Conservation (phyloP, 129 eudicot genomes). For the Mikania micrantha region DNA sequence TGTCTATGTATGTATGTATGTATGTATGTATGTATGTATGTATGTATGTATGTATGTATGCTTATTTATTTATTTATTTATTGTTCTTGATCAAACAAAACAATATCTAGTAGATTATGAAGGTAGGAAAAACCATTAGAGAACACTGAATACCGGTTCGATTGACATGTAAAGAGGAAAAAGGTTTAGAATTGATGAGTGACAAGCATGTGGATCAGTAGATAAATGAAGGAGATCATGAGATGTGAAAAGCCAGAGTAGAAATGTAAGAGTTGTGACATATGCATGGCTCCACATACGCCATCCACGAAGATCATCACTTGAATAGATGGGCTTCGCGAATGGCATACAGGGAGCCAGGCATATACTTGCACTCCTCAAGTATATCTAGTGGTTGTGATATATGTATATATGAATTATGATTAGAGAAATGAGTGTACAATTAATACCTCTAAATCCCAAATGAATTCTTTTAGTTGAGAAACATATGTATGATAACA, state of each 20-base stretch:
- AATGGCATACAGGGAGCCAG: conserved; percentile 96
- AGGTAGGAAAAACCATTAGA: no score
- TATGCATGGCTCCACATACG: conserved; percentile 96
- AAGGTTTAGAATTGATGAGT: no score
- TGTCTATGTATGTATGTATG: no score
- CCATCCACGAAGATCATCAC: conserved; percentile 63
- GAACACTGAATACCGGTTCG: no score
- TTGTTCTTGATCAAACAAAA: no score
- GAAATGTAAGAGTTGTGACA: neutral
- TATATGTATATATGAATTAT: neutral
- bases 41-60: no score
- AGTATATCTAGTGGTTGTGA: neutral
- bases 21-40: no score
- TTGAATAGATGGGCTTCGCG: conserved; percentile 40
- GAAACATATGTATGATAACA: no score
- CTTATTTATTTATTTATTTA: no score
- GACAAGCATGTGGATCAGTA: no score
- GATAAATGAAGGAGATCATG: neutral
- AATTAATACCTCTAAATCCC: neutral
- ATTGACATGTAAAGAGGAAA: no score
- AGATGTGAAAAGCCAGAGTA: neutral
- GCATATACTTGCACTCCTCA: conserved; percentile 40
- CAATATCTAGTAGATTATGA: no score
- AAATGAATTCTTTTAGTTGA: neutral
- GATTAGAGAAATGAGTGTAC: neutral